Conservation (phyloP, 805 yeast species). For the Metschnikowia reukaufii region DNA sequence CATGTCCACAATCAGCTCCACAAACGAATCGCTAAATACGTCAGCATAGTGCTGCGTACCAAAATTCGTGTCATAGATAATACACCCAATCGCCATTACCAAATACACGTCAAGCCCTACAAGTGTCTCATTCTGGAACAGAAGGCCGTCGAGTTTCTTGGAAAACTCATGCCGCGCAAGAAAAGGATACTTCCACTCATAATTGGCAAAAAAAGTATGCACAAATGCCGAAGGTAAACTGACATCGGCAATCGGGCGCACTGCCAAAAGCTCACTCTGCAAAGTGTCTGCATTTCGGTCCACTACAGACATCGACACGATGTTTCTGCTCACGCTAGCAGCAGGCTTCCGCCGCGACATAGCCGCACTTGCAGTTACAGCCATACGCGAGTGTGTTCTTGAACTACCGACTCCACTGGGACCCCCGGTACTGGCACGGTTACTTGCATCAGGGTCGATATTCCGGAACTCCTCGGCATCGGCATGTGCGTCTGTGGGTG, state of each 20-base stretch:
- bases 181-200: slow-evolving; percentile 37
- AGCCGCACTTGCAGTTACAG: slow-evolving; percentile 4
- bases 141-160: slow-evolving; percentile 25
- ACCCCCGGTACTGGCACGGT: background rate
- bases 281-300: slow-evolving; percentile 7
- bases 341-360: slow-evolving; percentile 7
- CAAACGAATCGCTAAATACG: slow-evolving; percentile 32
- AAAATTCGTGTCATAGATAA: slow-evolving; percentile 33
- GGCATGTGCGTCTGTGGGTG: background rate
- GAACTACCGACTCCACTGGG: background rate
- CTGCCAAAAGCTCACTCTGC: slow-evolving; percentile 37
- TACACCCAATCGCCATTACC: slow-evolving; percentile 40
- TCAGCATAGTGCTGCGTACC: slow-evolving; percentile 24
- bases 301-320: slow-evolving; percentile 11
- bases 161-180: slow-evolving; percentile 25
- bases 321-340: slow-evolving; percentile 3
- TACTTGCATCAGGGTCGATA: slow-evolving; percentile 10
- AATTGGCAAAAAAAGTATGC: slow-evolving; percentile 39
- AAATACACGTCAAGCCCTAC: slow-evolving; percentile 39
- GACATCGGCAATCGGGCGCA: slow-evolving; percentile 30
- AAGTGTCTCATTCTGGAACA: slow-evolving; percentile 36
- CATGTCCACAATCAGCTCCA: slow-evolving; percentile 36
- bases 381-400: slow-evolving; percentile 8
- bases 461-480: slow-evolving; percentile 14
- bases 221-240: slow-evolving; percentile 34